Percentiles rank a stretch among this genome's conserved stretches.
Conservation (phyloP, 2,329 filamentous ascomycete genomes). For the Fusarium sp. region DNA sequence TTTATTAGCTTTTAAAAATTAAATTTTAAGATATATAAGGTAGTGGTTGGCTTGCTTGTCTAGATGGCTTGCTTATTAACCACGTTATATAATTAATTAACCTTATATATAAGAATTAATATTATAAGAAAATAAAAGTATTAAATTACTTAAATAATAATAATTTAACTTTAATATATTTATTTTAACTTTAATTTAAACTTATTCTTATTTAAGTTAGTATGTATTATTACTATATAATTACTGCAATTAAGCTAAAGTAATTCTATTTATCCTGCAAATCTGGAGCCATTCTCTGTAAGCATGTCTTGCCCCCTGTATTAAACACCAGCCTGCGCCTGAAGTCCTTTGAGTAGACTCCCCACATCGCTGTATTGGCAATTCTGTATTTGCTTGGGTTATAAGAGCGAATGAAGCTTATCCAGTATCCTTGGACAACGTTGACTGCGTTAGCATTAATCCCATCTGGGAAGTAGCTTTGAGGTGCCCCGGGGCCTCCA, state of each 20-base stretch:
- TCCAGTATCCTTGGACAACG: slow-evolving; percentile 77
- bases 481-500: slow-evolving; percentile 57
- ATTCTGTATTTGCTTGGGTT: slow-evolving; percentile 68
- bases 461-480: slow-evolving; percentile 63
- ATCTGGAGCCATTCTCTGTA: slow-evolving; percentile 50
- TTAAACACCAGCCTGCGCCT: slow-evolving; percentile 55
- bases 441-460: slow-evolving; percentile 68
- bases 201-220: too few species aligned
- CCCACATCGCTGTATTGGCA: slow-evolving; percentile 56
- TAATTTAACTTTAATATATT: too few species aligned
- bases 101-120: too few species aligned
- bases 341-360: slow-evolving; percentile 48
- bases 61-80: too few species aligned
- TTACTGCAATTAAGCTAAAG: background rate
- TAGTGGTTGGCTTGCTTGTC: too few species aligned
- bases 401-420: slow-evolving; percentile 74
- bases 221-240: background rate
- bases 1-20: too few species aligned
- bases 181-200: too few species aligned
- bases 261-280: slow-evolving; percentile 39
- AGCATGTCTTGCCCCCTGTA: slow-evolving; percentile 52
- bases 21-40: too few species aligned
- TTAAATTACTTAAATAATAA: too few species aligned
- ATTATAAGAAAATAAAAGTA: too few species aligned
- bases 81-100: too few species aligned